A percentile compares a stretch with the other conserved stretches of the same genome.
phyloP scores from a whole-genome alignment of 306 rosid species.

The Fragaria nilgerrensis region DNA sequence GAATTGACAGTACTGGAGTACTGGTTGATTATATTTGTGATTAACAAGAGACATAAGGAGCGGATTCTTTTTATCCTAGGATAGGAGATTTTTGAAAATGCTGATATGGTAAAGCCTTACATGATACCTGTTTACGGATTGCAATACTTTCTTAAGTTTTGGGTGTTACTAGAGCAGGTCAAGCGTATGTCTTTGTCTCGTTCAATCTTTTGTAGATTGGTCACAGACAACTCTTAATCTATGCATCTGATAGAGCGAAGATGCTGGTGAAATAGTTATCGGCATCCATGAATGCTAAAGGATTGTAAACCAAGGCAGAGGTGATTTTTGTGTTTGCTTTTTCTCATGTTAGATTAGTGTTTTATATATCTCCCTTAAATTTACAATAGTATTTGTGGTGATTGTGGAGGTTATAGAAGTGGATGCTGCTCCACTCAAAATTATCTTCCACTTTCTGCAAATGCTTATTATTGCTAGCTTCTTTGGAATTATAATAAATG shows the following conservation, averaged over 20 bases:
- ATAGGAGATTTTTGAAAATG: too few species aligned
- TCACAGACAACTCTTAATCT: neutral
- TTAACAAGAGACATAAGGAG: too few species aligned
- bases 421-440: neutral
- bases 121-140: neutral
- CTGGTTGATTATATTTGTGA: too few species aligned
- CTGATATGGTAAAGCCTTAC: neutral
- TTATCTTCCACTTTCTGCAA: neutral
- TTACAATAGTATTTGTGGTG: neutral
- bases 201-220: neutral
- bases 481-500: neutral
- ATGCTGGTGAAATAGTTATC: neutral
- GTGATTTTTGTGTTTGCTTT: neutral
- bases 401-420: neutral
- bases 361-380: neutral
- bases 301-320: neutral
- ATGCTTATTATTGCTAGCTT: neutral
- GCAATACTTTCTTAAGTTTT: neutral
- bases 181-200: neutral
- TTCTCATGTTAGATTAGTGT: neutral
- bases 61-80: too few species aligned
- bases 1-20: too few species aligned
- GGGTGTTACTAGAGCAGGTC: neutral
- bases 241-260: neutral
- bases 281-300: neutral